phyloP scores from a whole-genome alignment of 768 basidiomycete species.

The Epithele typhae region DNA sequence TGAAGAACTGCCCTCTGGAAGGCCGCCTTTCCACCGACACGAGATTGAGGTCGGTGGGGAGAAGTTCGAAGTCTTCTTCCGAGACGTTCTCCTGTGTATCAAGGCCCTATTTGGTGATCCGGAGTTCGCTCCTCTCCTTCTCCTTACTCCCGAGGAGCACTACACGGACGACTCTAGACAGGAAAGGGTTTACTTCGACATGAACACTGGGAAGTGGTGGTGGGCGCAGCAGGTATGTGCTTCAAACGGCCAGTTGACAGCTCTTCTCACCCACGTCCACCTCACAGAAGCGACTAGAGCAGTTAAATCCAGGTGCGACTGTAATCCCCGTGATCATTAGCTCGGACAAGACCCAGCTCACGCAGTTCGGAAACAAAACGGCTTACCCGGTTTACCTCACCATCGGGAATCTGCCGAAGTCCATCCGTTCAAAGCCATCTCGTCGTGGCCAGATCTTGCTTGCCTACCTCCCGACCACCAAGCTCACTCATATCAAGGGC shows the following conservation, averaged over 20 bases:
- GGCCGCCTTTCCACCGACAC: constrained; percentile 23
- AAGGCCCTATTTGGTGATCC: constrained; percentile 30
- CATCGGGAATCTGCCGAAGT: constrained; percentile 23
- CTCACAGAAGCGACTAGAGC: constrained; percentile 16
- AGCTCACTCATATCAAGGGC: constrained; percentile 16
- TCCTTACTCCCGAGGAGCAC: constrained; percentile 34
- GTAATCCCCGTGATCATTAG: constrained; percentile 21
- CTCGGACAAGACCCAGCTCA: constrained; percentile 22
- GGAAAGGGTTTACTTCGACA: constrained; percentile 32
- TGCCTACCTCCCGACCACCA: constrained; percentile 21
- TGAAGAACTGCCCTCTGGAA: constrained; percentile 24
- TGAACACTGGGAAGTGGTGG: constrained; percentile 51
- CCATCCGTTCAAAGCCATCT: constrained; percentile 22
- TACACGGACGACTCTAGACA: constrained; percentile 27
- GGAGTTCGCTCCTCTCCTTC: constrained; percentile 27
- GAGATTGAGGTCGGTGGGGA: constrained; percentile 28
- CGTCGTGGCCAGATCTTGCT: constrained; percentile 21
- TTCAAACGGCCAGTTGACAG: neutral
- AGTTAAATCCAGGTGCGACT: constrained; percentile 13
- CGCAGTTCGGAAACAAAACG: constrained; percentile 15
- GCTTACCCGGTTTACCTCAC: constrained; percentile 26
- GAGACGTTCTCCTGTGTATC: constrained; percentile 35
- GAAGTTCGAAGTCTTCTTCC: constrained; percentile 28
- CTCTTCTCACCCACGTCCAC: neutral
- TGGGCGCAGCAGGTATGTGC: constrained; percentile 41